Evolutionary conservation across 1,284 basidiomycete genomes (phyloP), one percentile per base, ranked within the genome.

Genomic region (Ganoderma resinaceum): DNA sequence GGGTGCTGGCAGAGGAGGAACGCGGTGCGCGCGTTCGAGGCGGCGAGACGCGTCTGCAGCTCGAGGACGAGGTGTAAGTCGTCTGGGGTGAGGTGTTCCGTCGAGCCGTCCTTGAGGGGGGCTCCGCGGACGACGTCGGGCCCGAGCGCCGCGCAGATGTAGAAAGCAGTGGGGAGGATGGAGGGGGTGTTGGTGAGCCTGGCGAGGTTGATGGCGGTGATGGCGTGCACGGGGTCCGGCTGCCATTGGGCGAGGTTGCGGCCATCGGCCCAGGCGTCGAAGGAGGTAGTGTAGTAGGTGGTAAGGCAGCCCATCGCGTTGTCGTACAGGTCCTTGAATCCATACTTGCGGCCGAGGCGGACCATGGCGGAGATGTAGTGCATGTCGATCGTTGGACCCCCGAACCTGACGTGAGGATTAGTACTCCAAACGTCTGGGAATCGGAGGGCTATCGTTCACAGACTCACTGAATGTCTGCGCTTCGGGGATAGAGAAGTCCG

Each of bases 261-360:
- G 18, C 65, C 55, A 11, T 52, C 52, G 5, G 26, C 31, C 70
- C 66, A 68, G 6, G 33, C 61, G 37, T 70, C 61, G 64, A 67
- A 67, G 58, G 43, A 43, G 18, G 46, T 46, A 7, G 66, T 67
- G 62, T 67, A 72, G 46, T 59, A 67, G 18, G 52, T 53, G 0
- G 53, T 59, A 35, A 72, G 63, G n/a, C 62, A 61, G 2, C 52
- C n/a, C 38, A 67, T 33, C 0, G 66, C 66, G 23, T 66, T 46
- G 0, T 58, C 40, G 37, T 64, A 37, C 18, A 72, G 42, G 16
- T 46, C 63, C n/a, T 53, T 55, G 61, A 69, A 37, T 26, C 65
- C 59, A 43, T 72, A 72, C 37, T 72, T 72, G 66, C 69, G 66
- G 18, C 46, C 68, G 14, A 72, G 43, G 18, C 66, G 70, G 29